Percentiles rank a stretch among this genome's conserved stretches.
Conservation (phyloP, 805 yeast genomes). For the Ogataea corticis region DNA sequence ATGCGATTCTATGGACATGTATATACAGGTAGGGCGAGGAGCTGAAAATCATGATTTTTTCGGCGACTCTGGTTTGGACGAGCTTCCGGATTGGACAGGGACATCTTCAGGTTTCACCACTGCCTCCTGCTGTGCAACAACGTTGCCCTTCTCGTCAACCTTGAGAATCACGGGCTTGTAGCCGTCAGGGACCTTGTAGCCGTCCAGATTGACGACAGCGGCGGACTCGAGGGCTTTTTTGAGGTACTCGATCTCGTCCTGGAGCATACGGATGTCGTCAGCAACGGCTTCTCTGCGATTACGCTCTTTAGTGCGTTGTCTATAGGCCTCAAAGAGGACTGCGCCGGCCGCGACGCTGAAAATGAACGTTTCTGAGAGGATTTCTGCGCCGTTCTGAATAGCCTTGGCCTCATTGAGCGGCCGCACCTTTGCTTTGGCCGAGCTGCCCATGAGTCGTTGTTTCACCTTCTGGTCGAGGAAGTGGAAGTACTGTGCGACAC, state of each 20-base stretch:
- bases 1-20: neutral
- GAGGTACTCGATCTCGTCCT: conserved; percentile 65
- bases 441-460: conserved; percentile 57
- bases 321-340: conserved; percentile 67
- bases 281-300: conserved; percentile 62
- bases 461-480: conserved; percentile 62
- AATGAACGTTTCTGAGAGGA: conserved; percentile 73
- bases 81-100: neutral
- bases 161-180: conserved; percentile 47
- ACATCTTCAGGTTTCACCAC: neutral
- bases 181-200: conserved; percentile 47
- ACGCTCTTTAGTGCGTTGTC: conserved; percentile 65
- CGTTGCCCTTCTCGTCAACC: conserved; percentile 31
- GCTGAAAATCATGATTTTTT: no score
- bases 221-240: conserved; percentile 46
- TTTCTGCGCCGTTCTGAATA: conserved; percentile 77
- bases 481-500: conserved; percentile 72
- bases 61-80: no score
- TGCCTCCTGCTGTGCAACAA: conserved; percentile 1
- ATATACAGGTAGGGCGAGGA: conserved; percentile 1
- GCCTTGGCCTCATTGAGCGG: conserved; percentile 84
- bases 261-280: conserved; percentile 71
- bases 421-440: conserved; percentile 51
- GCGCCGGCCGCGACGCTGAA: conserved; percentile 80
- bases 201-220: conserved; percentile 43